A percentile compares a stretch with the other conserved stretches of the same genome.
Conservation (phyloP, 306 rosid species). For the Prunus fruticosa region DNA sequence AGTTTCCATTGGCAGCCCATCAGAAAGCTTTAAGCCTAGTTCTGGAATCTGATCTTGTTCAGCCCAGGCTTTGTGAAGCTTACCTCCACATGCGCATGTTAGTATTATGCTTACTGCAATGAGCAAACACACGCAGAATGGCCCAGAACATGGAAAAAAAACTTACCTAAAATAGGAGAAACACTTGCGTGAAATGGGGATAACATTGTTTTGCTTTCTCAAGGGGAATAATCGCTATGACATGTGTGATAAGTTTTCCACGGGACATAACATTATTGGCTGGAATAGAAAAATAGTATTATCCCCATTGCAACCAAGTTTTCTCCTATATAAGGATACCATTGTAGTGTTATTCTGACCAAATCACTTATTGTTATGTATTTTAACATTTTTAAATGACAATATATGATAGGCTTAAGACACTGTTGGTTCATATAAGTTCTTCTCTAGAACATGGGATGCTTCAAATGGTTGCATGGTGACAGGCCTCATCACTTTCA, state of each 20-base stretch:
- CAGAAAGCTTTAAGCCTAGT: not conserved
- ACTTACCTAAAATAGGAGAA: no score
- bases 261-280: no score
- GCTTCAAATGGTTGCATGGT: not conserved
- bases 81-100: not conserved
- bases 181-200: not conserved
- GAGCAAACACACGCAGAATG: slow-evolving; percentile 1
- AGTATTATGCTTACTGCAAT: not conserved
- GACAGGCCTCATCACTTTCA: not conserved
- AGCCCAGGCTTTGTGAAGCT: not conserved
- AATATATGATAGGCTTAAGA: no score
- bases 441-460: slow-evolving; percentile 13
- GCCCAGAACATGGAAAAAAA: slow-evolving; percentile 1
- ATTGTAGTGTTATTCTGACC: no score
- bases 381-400: no score
- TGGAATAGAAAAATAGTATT: no score
- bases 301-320: no score
- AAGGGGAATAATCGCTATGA: fast-evolving
- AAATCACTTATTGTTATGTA: no score
- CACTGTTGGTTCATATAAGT: no score
- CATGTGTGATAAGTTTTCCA: not conserved
- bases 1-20: not conserved
- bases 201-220: not conserved
- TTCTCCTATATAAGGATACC: no score
- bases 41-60: not conserved